Evolutionary conservation across 2,329 filamentous ascomycete genomes (phyloP), one percentile per base, ranked within the genome.

Genomic region (Diaporthe citriasiana): DNA sequence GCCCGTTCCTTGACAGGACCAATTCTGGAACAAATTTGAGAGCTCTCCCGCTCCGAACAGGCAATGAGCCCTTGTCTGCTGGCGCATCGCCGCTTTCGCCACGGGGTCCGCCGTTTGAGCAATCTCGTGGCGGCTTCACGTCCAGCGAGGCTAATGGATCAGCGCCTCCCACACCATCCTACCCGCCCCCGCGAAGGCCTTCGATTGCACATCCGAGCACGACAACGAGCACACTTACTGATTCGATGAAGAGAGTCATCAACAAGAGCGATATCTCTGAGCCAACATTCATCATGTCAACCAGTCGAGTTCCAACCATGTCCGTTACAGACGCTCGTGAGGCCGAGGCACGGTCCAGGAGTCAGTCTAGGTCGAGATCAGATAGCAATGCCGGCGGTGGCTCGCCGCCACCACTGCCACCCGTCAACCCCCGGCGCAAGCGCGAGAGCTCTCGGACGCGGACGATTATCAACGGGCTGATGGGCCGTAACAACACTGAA

Each of bases 361-460:
- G 80, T 76, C 82, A 80, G n/a, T 82, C 83, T n/a, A 82, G 85
- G 38, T 80, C 82, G 4, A 81, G 83, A 5, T 81, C 82, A 4
- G 82, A 82, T 42, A 85, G 84, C 76, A 83, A 83, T 60, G 79
- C 80, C 8, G 77, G 79, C 25, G 73, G 78, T 35, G 53, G 55
- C 47, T 57, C 72, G 55, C 84, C 82, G 2, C 89, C 89, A 3
- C 89, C 89, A 2, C 74, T 91, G 47, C 89, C 89, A 3, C 89
- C 89, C 1, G 89, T 91, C 79, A 91, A 91, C 78, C 89, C 89
- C 38, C 85, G 88, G 65, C 86, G 89, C 13, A 83, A 82, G 60
- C 81, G 83, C 65, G 82, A 85, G 17, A 80, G 79, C 17, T 80
- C 81, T 0, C 81, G 79, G 42, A 78, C 80, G 3, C 85, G 87